A percentile compares a stretch with the other conserved stretches of the same genome.
These are phyloP conservation scores for Scheffersomyces titani DNA, from an alignment of 1,139 yeast genomes.

Conservation along the genomic window DNA sequence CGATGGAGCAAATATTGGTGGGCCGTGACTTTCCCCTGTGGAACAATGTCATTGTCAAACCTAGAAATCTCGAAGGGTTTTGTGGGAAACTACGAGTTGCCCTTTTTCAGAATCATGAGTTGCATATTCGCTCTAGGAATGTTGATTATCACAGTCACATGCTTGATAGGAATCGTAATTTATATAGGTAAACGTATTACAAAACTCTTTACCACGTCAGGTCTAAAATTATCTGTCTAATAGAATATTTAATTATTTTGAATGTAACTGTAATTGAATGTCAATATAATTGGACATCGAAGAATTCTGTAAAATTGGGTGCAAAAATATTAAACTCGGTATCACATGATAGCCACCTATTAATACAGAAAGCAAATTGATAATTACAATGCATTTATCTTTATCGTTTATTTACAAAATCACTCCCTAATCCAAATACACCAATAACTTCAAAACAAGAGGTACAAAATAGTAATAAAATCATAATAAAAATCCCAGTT, in stretches of 20 bases:
- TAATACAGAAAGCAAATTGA: too few relatives aligned
- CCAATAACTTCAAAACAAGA: neutral
- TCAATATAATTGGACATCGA: neutral
- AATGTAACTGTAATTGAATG: neutral
- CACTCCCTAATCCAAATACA: neutral
- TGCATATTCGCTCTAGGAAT: slow-evolving; percentile 58
- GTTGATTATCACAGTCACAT: slow-evolving; percentile 35
- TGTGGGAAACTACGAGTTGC: slow-evolving; percentile 8
- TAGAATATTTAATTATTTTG: neutral
- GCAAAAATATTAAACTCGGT: too few relatives aligned
- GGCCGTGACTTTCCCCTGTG: slow-evolving; percentile 90
- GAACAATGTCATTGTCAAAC: slow-evolving; percentile 73
- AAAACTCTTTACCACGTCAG: neutral
- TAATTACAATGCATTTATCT: neutral
- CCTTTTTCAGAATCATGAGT: slow-evolving; percentile 60
- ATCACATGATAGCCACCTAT: too few relatives aligned
- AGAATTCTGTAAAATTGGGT: neutral
- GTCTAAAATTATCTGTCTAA: neutral
- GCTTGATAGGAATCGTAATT: slow-evolving; percentile 28
- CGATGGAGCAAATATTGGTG: slow-evolving; percentile 68
- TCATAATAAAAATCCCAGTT: neutral
- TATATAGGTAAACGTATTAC: neutral
- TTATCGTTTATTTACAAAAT: neutral
- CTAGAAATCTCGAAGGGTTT: slow-evolving; percentile 49
- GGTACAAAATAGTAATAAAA: neutral